Conservation (phyloP, 305 asterid species). For the Solanum hybrid region DNA sequence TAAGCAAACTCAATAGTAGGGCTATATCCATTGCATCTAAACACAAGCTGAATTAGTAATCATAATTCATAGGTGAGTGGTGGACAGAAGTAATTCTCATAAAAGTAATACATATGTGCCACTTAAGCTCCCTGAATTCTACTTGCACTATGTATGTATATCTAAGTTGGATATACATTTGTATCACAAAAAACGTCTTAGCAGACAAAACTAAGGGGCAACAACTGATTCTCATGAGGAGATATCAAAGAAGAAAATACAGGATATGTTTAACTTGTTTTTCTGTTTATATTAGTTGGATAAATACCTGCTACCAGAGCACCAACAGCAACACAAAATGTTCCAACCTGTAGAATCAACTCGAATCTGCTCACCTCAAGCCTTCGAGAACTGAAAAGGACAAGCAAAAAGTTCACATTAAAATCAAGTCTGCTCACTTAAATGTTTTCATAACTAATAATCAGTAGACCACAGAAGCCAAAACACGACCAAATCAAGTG, state of each 20-base stretch:
- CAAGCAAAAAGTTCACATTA: background rate
- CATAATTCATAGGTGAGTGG: background rate
- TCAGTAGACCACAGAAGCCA: background rate
- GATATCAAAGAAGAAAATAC: background rate
- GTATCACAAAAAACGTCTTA: background rate
- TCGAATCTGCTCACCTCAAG: slow-evolving; percentile 98
- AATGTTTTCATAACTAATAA: background rate
- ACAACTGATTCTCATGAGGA: background rate
- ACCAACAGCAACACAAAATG: slow-evolving; percentile 85
- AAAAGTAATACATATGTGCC: background rate
- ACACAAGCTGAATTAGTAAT: background rate
- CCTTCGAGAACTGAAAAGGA: slow-evolving; percentile 76
- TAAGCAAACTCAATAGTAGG: background rate
- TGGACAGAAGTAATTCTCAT: background rate
- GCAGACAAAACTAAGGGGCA: background rate
- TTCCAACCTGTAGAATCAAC: slow-evolving; percentile 92
- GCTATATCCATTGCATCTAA: background rate
- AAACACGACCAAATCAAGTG: background rate
- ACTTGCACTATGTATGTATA: background rate
- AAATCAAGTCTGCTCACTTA: background rate
- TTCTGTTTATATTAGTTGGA: background rate
- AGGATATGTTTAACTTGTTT: background rate
- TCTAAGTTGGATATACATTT: background rate
- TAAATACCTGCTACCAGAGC: slow-evolving; percentile 79
- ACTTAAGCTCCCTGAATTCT: background rate